Conservation (phyloP, 208 protist species). For the Leishmania gerbilli region DNA sequence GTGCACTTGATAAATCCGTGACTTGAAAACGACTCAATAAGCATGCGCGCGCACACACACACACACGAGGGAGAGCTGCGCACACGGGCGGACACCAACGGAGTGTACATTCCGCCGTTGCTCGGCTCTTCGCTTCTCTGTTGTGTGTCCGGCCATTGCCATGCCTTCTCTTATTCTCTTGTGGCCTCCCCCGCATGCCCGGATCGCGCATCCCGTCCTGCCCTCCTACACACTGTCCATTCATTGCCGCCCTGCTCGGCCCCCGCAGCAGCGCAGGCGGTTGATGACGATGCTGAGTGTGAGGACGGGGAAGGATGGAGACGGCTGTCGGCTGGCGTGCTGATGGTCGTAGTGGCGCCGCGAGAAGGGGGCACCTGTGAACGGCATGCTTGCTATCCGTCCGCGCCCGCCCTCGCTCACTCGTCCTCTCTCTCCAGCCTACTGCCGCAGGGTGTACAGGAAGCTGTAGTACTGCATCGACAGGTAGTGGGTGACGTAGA, state of each 20-base stretch:
- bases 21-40: background rate
- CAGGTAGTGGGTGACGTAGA: conserved; percentile 74
- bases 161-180: background rate
- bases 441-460: conserved; percentile 77
- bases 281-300: background rate
- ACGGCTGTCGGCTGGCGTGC: too few species aligned
- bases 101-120: background rate
- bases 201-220: background rate
- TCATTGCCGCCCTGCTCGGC: background rate
- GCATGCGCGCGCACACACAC: background rate
- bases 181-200: too few species aligned
- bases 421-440: conserved; percentile 1
- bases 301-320: background rate
- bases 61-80: background rate
- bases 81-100: background rate
- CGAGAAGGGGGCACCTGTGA: background rate
- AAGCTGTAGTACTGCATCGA: conserved; percentile 89
- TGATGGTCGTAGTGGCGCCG: background rate
- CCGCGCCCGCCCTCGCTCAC: background rate
- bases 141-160: background rate
- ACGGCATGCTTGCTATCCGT: background rate
- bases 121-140: background rate
- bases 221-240: background rate
- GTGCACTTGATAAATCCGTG: background rate
- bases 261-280: background rate